Conservation (phyloP, 768 basidiomycete genomes). For the Amanita muscaria region DNA sequence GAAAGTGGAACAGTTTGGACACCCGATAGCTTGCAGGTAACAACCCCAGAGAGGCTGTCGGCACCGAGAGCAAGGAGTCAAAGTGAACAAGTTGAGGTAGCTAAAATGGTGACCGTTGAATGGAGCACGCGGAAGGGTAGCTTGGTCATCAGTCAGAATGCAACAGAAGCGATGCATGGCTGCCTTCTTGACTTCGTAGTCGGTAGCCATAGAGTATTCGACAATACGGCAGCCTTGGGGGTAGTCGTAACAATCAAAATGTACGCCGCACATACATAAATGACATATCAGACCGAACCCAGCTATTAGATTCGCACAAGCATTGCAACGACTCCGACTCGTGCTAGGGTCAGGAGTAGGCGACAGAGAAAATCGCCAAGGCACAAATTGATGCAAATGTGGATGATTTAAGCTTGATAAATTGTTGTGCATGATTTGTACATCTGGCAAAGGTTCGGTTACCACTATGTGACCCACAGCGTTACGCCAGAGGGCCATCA, state of each 20-base stretch:
- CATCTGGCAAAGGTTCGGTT: conserved; percentile 40
- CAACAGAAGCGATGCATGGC: conserved; percentile 57
- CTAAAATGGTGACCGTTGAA: conserved; percentile 43
- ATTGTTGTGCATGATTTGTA: not conserved
- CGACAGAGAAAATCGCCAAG: conserved; percentile 46
- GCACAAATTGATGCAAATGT: conserved; percentile 55
- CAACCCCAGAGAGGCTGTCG: conserved; percentile 67
- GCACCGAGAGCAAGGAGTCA: conserved; percentile 65
- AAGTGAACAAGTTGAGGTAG: conserved; percentile 58
- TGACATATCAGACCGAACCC: conserved; percentile 72
- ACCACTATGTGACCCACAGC: conserved; percentile 59
- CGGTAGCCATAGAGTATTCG: conserved; percentile 41
- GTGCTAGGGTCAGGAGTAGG: conserved; percentile 16
- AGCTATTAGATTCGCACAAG: conserved; percentile 42
- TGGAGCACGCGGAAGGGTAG: conserved; percentile 12
- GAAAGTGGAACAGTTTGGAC: conserved; percentile 51
- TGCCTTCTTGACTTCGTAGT: conserved; percentile 41
- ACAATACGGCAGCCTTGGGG: conserved; percentile 51
- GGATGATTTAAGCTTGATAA: conserved; percentile 17
- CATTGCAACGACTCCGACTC: conserved; percentile 41
- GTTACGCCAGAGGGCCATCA: conserved; percentile 60
- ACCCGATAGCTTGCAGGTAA: conserved; percentile 53
- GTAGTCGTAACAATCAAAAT: conserved; percentile 74
- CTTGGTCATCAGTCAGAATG: conserved; percentile 25
- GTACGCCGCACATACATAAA: conserved; percentile 59